Percentiles rank a stretch among this genome's conserved stretches.
Conservation (phyloP, 768 basidiomycete genomes). For the Leccinum uliginosum region DNA sequence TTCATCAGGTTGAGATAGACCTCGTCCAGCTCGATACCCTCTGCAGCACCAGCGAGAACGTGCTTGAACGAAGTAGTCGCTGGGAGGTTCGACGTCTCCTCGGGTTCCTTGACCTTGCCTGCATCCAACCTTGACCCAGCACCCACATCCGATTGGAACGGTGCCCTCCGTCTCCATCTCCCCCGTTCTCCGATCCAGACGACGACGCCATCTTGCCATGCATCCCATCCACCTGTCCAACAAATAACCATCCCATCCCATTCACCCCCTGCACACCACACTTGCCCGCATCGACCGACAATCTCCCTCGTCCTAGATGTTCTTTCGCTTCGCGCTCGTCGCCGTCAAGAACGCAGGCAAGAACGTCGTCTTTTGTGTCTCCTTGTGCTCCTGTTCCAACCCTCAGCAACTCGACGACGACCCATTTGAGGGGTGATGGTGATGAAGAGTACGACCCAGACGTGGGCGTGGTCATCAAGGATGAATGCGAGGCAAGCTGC, state of each 20-base stretch:
- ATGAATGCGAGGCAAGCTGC: too few relatives aligned
- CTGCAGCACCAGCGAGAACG: conserved; percentile 95
- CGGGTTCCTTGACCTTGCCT: conserved; percentile 68
- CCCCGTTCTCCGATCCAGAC: conserved; percentile 4
- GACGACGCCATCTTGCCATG: neutral
- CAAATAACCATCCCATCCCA: neutral
- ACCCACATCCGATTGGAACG: neutral
- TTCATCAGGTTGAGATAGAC: conserved; percentile 36
- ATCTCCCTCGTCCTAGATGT: conserved; percentile 27
- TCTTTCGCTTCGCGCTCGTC: conserved; percentile 20
- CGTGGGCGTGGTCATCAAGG: neutral
- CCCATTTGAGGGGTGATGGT: conserved; percentile 2
- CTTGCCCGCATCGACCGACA: too few relatives aligned
- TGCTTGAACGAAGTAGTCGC: conserved; percentile 99
- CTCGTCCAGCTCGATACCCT: conserved; percentile 83
- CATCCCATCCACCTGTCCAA: conserved; percentile 2
- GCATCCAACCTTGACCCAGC: conserved; percentile 1
- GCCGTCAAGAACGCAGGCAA: too few relatives aligned
- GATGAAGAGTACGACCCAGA: conserved; percentile 8
- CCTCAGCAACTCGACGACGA: neutral
- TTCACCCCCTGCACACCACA: too few relatives aligned
- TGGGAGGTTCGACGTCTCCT: conserved; percentile 80
- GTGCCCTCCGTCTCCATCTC: neutral
- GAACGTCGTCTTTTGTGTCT: conserved; percentile 5
- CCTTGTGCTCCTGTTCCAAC: too few relatives aligned